Percentiles rank a stretch among this genome's conserved stretches.
Conservation (phyloP, 2,329 filamentous ascomycete species). For the Neoscytalidium dimidiatum region DNA sequence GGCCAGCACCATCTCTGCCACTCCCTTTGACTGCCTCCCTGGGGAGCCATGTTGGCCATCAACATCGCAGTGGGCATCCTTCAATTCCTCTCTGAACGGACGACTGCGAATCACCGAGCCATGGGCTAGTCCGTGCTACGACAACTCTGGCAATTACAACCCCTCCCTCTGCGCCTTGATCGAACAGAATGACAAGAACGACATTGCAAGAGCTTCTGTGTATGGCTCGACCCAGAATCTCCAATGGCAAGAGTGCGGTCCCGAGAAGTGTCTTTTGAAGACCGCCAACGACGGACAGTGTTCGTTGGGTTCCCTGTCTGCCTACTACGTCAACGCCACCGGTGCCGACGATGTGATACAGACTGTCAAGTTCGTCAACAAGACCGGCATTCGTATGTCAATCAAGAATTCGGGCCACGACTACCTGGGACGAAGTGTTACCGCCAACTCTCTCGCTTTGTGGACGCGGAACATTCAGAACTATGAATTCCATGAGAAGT, state of each 20-base stretch:
- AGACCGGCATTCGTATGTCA: constrained; percentile 25
- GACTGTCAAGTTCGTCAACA: constrained; percentile 25
- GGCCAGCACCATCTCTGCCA: not conserved
- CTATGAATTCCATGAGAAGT: constrained; percentile 22
- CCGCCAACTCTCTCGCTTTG: constrained; percentile 24
- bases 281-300: not conserved
- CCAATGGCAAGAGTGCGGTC: constrained; percentile 15
- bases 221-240: constrained; percentile 18
- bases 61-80: constrained; percentile 1
- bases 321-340: constrained; percentile 27
- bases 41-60: constrained; percentile 15
- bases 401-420: constrained; percentile 31
- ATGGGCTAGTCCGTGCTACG: constrained; percentile 15
- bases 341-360: constrained; percentile 25
- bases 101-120: constrained; percentile 4
- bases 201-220: not conserved
- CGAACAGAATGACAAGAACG: not conserved
- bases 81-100: constrained; percentile 14
- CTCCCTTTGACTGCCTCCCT: constrained; percentile 12
- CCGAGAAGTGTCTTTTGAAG: not conserved
- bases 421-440: constrained; percentile 26
- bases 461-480: constrained; percentile 25
- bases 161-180: not conserved
- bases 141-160: constrained; percentile 1
- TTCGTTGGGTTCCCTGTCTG: constrained; percentile 15